These are phyloP conservation scores for Cladosporium sp. DNA, from an alignment of 2,329 filamentous ascomycete genomes.

Conservation along the genomic window DNA sequence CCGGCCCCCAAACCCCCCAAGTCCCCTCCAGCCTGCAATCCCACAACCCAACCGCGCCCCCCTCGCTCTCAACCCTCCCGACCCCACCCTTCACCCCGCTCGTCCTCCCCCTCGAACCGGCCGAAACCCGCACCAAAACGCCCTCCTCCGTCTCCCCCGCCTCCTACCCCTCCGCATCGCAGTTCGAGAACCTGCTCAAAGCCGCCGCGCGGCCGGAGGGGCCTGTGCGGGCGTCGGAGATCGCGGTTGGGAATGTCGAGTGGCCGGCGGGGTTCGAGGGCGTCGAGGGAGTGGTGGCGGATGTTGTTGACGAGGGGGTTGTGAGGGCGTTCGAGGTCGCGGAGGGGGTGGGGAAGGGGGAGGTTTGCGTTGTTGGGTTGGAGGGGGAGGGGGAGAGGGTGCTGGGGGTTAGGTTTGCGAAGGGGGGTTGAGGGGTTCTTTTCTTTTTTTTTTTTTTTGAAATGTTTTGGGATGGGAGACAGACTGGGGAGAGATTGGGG, in stretches of 20 bases:
- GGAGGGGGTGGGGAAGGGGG: slow-evolving; percentile 9
- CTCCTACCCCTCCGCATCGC: slow-evolving; percentile 5
- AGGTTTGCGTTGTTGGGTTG: slow-evolving; percentile 11
- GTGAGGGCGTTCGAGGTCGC: slow-evolving; percentile 13
- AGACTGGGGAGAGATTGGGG: too few relatives aligned
- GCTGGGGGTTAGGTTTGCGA: slow-evolving; percentile 11
- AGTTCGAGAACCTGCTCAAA: slow-evolving; percentile 15
- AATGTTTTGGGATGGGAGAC: too few relatives aligned
- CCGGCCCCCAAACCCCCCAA: slow-evolving; percentile 11
- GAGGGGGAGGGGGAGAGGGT: slow-evolving; percentile 10
- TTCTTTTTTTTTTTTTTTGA: too few relatives aligned
- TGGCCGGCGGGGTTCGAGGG: slow-evolving; percentile 6
- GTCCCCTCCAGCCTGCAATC: background rate
- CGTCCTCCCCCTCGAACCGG: slow-evolving; percentile 11
- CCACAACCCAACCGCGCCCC: slow-evolving; percentile 10
- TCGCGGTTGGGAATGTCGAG: background rate
- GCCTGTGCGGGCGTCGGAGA: slow-evolving; percentile 11
- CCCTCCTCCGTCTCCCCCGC: background rate
- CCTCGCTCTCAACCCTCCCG: slow-evolving; percentile 8
- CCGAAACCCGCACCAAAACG: slow-evolving; percentile 11
- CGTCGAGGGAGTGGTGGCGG: slow-evolving; percentile 7
- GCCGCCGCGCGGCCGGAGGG: slow-evolving; percentile 10
- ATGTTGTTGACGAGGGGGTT: background rate
- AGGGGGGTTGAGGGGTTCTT: background rate
- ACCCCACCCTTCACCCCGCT: slow-evolving; percentile 9